Conservation (phyloP, 805 yeast genomes). For the Clavispora vitiphila region DNA sequence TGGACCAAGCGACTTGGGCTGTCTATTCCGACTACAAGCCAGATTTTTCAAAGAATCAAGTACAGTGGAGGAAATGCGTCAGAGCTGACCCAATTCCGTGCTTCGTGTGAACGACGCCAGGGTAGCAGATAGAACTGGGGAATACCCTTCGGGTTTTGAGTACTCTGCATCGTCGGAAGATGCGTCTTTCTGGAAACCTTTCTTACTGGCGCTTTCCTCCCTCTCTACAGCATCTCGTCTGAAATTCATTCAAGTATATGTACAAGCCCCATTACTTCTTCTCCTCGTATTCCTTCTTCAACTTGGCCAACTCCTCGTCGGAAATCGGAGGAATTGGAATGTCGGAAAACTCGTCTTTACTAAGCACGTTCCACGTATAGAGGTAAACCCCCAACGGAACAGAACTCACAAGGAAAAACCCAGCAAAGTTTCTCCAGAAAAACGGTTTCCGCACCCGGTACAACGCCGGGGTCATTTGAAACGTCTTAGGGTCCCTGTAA, state of each 20-base stretch:
- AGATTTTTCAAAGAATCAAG: no score
- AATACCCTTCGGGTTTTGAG: no score
- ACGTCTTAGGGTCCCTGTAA: constrained; percentile 59
- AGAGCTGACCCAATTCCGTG: no score
- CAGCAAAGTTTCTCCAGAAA: constrained; percentile 68
- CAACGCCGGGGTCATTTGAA: constrained; percentile 91
- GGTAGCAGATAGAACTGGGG: no score
- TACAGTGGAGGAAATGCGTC: no score
- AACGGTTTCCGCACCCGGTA: constrained; percentile 85
- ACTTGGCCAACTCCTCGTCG: constrained; percentile 66
- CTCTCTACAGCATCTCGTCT: neutral
- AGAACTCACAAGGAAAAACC: constrained; percentile 54
- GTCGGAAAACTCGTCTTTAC: constrained; percentile 79
- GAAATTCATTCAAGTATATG: neutral
- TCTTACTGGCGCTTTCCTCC: no score
- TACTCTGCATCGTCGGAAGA: no score
- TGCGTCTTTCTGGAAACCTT: no score
- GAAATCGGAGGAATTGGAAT: constrained; percentile 92
- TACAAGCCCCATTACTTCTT: constrained; percentile 19
- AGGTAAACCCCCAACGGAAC: constrained; percentile 64
- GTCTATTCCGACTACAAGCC: no score
- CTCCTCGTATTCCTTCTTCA: constrained; percentile 68
- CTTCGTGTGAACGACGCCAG: no score
- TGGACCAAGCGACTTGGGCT: no score
- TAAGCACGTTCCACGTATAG: constrained; percentile 59